phyloP scores from a whole-genome alignment of 805 yeast species.

The Nakazawaea sp. region DNA sequence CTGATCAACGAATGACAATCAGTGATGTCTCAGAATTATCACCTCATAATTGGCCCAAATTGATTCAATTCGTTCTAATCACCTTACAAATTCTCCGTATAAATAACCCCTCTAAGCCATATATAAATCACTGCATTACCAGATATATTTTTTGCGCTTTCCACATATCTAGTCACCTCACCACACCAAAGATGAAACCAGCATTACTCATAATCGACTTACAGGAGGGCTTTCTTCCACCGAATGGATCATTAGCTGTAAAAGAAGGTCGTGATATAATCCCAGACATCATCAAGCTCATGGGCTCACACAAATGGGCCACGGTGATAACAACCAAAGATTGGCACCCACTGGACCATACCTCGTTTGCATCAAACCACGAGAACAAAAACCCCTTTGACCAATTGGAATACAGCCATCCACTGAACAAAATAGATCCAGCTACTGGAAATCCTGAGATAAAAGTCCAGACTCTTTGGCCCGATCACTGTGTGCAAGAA shows the following conservation, averaged over 20 bases:
- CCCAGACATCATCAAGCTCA: conserved; percentile 40
- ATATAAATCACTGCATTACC: too few species aligned
- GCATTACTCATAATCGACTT: conserved; percentile 77
- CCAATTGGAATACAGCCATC: conserved; percentile 40
- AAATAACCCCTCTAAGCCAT: too few species aligned
- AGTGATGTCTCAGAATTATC: too few species aligned
- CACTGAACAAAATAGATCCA: conserved; percentile 27
- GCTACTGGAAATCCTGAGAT: conserved; percentile 17
- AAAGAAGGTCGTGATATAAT: conserved; percentile 53
- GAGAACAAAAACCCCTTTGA: conserved; percentile 39
- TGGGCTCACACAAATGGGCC: conserved; percentile 43
- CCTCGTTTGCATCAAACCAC: conserved; percentile 76
- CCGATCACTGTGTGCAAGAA: conserved; percentile 81
- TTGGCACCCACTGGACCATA: conserved; percentile 80
- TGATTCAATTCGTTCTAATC: too few species aligned
- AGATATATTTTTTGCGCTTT: too few species aligned
- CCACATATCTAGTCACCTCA: too few species aligned
- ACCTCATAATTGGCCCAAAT: too few species aligned
- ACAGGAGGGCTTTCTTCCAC: conserved; percentile 83
- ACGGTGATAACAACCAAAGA: conserved; percentile 71
- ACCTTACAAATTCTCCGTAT: too few species aligned
- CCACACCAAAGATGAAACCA: conserved; percentile 17
- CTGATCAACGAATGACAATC: too few species aligned
- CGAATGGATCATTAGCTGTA: conserved; percentile 73
- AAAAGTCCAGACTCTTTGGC: conserved; percentile 61